phyloP scores from a whole-genome alignment of 2,329 filamentous ascomycete genomes.

The Graphilbum fragrans region DNA sequence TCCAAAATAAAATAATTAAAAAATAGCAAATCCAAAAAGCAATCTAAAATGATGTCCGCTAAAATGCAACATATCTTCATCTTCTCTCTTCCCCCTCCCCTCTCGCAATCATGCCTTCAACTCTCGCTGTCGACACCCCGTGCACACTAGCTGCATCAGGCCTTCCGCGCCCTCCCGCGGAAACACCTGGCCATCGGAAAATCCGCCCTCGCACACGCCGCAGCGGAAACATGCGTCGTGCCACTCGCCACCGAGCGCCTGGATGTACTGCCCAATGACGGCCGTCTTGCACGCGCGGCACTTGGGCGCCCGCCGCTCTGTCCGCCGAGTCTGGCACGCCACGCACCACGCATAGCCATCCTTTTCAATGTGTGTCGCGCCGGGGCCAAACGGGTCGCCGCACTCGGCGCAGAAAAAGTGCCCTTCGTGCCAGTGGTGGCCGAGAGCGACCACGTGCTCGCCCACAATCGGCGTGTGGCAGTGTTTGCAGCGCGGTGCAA shows the following conservation, averaged over 20 bases:
- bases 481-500: conserved; percentile 84
- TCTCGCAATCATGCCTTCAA: conserved; percentile 33
- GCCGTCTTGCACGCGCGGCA: conserved; percentile 75
- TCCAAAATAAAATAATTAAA: not conserved
- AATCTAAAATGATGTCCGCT: no score
- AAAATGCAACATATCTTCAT: not conserved
- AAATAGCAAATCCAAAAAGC: not conserved
- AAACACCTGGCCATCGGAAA: conserved; percentile 55
- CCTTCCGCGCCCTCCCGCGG: conserved; percentile 37
- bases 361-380: conserved; percentile 72
- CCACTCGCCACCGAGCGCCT: conserved; percentile 85
- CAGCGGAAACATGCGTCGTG: conserved; percentile 88
- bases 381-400: conserved; percentile 78
- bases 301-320: conserved; percentile 76
- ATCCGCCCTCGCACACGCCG: conserved; percentile 44
- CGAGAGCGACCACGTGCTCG: conserved; percentile 86
- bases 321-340: conserved; percentile 81
- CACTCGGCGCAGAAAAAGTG: conserved; percentile 99
- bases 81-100: not conserved
- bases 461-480: conserved; percentile 95
- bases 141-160: conserved; percentile 44
- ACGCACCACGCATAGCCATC: conserved; percentile 98
- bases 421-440: conserved; percentile 90
- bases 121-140: conserved; percentile 46
- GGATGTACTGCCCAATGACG: conserved; percentile 81